A percentile compares a stretch with the other conserved stretches of the same genome.
Evolutionary conservation across 2,329 filamentous ascomycete genomes (phyloP).

Genomic region (Paracamarosporium sp.): DNA sequence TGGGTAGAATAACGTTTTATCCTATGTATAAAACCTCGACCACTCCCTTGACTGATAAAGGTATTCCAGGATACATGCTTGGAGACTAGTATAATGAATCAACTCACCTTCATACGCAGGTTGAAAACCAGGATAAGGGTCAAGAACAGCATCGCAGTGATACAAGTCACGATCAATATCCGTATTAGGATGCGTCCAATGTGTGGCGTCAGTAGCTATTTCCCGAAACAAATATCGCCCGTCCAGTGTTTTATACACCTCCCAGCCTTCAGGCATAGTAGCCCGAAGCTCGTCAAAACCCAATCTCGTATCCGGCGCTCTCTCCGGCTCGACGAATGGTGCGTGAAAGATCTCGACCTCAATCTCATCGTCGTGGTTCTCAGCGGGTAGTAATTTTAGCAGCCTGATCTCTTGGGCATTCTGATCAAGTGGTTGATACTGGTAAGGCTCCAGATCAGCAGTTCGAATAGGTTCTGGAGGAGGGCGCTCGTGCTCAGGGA

Average conservation of each 20-base stretch:
- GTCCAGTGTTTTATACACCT: background rate
- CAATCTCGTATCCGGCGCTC: constrained; percentile 5
- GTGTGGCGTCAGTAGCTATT: background rate
- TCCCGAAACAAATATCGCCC: background rate
- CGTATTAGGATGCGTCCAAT: constrained; percentile 2
- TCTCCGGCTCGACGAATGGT: constrained; percentile 3
- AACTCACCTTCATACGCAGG: constrained; percentile 4
- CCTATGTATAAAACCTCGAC: too few relatives aligned
- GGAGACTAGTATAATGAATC: background rate
- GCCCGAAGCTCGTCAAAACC: background rate
- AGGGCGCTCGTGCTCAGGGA: too few relatives aligned
- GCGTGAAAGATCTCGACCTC: constrained; percentile 7
- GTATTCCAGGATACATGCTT: background rate
- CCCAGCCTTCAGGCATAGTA: constrained; percentile 1
- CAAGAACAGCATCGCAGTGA: background rate
- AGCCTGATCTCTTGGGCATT: constrained; percentile 5
- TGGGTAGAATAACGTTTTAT: too few relatives aligned
- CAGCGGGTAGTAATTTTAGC: background rate
- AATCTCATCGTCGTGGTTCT: background rate
- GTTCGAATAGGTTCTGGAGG: too few relatives aligned
- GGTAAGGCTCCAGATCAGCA: background rate
- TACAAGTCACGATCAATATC: background rate
- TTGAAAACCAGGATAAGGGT: constrained; percentile 2
- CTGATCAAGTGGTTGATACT: constrained; percentile 4
- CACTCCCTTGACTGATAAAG: too few relatives aligned